Evolutionary conservation across 768 basidiomycete species (phyloP).

Genomic region (Serendipita vermifera): DNA sequence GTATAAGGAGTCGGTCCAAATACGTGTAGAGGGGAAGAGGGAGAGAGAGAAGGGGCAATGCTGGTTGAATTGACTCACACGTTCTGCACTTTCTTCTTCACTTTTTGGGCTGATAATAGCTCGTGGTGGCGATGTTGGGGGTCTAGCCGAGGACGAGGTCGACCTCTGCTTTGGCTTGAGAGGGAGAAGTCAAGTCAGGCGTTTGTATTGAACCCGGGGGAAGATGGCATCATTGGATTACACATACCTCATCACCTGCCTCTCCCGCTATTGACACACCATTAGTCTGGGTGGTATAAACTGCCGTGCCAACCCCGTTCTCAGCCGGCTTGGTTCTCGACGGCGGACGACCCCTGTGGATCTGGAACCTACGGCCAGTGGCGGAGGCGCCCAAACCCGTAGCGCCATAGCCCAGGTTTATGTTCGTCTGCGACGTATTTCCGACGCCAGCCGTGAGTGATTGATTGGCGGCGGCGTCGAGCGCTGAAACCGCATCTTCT

Average conservation of each 20-base stretch:
- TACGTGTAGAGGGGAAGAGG: not conserved
- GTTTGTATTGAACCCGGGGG: not conserved
- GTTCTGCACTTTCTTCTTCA: no score
- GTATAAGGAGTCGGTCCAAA: no score
- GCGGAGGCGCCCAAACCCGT: not conserved
- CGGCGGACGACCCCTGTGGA: not conserved
- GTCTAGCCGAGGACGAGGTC: no score
- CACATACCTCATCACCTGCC: conserved; percentile 1
- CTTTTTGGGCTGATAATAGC: no score
- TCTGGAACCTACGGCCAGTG: not conserved
- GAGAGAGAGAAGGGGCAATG: not conserved
- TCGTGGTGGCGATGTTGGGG: no score
- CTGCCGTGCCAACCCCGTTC: not conserved
- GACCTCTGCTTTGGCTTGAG: no score
- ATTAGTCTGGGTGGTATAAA: conserved; percentile 5
- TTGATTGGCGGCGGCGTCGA: not conserved
- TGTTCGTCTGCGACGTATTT: no score
- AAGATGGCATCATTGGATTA: not conserved
- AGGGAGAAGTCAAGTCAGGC: not conserved
- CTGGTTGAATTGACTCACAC: no score
- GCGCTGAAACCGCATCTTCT: not conserved
- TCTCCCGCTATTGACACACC: not conserved
- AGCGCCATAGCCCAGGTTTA: not conserved
- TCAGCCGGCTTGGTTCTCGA: not conserved
- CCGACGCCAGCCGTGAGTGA: not conserved